These are phyloP conservation scores for Abrus pulchellus DNA, from an alignment of 306 rosid species.

Conservation along the genomic window DNA sequence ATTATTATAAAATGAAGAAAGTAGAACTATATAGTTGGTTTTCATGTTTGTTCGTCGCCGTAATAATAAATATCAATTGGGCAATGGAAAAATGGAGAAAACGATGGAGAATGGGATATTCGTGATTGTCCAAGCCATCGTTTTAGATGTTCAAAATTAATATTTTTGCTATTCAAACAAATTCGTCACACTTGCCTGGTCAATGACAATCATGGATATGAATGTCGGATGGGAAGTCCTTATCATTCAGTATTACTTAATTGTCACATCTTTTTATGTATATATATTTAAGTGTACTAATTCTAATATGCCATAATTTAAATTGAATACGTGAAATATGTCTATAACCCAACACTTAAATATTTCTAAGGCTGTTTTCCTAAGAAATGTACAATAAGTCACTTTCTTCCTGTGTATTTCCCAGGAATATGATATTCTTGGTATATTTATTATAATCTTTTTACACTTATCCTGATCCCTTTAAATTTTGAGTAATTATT, in stretches of 20 bases:
- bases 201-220: slow-evolving; percentile 15
- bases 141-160: slow-evolving; percentile 5
- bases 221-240: slow-evolving; percentile 21
- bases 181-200: background rate
- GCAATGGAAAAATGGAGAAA: background rate
- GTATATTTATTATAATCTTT: background rate
- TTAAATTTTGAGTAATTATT: background rate
- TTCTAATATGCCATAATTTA: slow-evolving; percentile 7
- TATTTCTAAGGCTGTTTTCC: background rate
- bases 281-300: background rate
- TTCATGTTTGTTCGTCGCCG: background rate
- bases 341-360: background rate
- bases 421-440: slow-evolving; percentile 1
- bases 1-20: background rate
- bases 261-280: background rate
- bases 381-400: background rate
- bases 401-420: background rate
- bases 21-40: background rate
- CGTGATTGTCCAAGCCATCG: background rate
- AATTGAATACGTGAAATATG: background rate
- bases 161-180: background rate
- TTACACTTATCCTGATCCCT: background rate
- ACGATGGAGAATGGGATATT: background rate
- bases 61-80: slow-evolving; percentile 4
- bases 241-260: background rate